Evolutionary conservation across 805 yeast genomes (phyloP).

Genomic region (Debaryomyces hansenii): DNA sequence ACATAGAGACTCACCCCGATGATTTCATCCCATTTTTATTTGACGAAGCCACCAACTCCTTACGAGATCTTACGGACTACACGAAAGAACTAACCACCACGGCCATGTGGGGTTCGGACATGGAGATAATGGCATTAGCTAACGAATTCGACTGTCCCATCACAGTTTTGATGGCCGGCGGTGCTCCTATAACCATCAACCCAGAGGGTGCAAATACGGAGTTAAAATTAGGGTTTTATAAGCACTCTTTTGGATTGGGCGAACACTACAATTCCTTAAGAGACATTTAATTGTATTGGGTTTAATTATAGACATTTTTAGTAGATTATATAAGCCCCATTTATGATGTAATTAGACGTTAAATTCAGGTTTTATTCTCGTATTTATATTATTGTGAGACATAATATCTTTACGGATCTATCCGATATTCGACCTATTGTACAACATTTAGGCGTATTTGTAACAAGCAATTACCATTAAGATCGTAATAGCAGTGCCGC

Average conservation of each 20-base stretch:
- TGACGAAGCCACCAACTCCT: conserved; percentile 68
- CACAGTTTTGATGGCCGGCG: conserved; percentile 75
- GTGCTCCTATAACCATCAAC: conserved; percentile 63
- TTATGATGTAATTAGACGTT: too few species aligned
- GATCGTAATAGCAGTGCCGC: too few species aligned
- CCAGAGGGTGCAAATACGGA: conserved; percentile 52
- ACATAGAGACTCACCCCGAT: conserved; percentile 63
- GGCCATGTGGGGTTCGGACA: conserved; percentile 95
- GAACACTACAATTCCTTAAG: conserved; percentile 86
- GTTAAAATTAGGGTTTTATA: conserved; percentile 75
- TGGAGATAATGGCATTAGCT: conserved; percentile 83
- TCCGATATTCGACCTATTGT: too few species aligned
- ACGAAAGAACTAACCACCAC: conserved; percentile 68
- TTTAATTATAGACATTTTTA: neutral
- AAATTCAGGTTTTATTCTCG: too few species aligned
- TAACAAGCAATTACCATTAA: too few species aligned
- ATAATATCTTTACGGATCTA: too few species aligned
- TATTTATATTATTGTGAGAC: too few species aligned
- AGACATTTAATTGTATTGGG: conserved; percentile 7
- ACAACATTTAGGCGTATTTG: too few species aligned
- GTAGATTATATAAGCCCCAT: neutral
- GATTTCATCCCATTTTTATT: conserved; percentile 80
- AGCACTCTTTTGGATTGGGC: conserved; percentile 85
- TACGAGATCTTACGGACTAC: conserved; percentile 68
- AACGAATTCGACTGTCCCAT: conserved; percentile 71